A percentile compares a stretch with the other conserved stretches of the same genome.
These are phyloP conservation scores for Glycyrrhiza uralensis DNA, from an alignment of 306 rosid genomes.

Conservation along the genomic window DNA sequence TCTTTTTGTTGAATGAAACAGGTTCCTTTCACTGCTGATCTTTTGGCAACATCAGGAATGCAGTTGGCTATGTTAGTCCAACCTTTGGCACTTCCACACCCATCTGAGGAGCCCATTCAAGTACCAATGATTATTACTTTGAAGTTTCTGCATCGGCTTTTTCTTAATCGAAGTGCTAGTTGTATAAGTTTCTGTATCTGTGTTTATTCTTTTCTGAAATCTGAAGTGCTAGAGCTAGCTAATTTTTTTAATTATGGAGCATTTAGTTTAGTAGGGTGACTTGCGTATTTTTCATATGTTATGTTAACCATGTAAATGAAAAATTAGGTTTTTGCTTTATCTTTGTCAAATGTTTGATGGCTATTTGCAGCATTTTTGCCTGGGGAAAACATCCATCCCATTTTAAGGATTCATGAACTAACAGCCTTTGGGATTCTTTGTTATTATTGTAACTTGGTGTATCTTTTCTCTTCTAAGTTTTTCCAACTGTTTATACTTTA, in stretches of 20 bases:
- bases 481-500: not conserved
- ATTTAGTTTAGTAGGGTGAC: not conserved
- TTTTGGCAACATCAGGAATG: constrained; percentile 93
- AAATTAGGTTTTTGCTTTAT: not conserved
- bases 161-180: constrained; percentile 8
- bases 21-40: constrained; percentile 92
- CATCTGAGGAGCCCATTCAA: constrained; percentile 93
- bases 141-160: constrained; percentile 16
- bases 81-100: constrained; percentile 95
- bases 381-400: not conserved
- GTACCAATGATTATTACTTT: constrained; percentile 38
- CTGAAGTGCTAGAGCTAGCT: not conserved
- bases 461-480: constrained; percentile 10
- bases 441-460: not conserved
- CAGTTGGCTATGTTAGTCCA: constrained; percentile 94
- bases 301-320: not conserved
- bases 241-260: not conserved
- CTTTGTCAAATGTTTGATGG: constrained; percentile 9
- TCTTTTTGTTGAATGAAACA: constrained; percentile 38
- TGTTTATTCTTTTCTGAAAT: not conserved
- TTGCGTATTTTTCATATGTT: not conserved
- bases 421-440: constrained; percentile 2
- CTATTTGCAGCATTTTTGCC: constrained; percentile 1
- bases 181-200: constrained; percentile 7
- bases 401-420: constrained; percentile 16